These are phyloP conservation scores for Sporobolomyces pararoseus DNA, from an alignment of 768 basidiomycete genomes.

Conservation along the genomic window DNA sequence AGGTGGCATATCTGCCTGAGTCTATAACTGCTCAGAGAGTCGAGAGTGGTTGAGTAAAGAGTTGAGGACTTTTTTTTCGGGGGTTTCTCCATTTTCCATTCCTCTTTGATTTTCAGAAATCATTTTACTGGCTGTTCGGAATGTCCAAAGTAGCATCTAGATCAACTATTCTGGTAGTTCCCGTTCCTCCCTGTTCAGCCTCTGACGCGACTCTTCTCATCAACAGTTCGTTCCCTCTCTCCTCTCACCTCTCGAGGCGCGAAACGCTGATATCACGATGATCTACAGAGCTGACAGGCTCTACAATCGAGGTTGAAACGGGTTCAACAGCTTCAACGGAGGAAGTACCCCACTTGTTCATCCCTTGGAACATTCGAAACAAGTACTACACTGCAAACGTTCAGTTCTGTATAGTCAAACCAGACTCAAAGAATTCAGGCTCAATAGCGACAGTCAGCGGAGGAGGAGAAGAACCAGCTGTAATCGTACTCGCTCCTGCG, in stretches of 20 bases:
- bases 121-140: not conserved
- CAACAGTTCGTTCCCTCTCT: not conserved
- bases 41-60: not conserved
- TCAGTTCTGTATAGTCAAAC: not conserved
- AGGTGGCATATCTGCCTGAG: not conserved
- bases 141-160: not conserved
- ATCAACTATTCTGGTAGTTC: slow-evolving; percentile 2
- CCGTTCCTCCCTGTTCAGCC: not conserved
- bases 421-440: not conserved
- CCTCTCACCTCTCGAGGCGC: not conserved
- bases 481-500: slow-evolving; percentile 2
- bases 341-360: not conserved
- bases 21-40: not conserved
- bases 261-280: not conserved
- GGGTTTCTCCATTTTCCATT: not conserved
- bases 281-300: not conserved
- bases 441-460: too few species aligned
- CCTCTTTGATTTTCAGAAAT: not conserved
- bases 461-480: slow-evolving; percentile 18
- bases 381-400: slow-evolving; percentile 24
- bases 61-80: slow-evolving; percentile 1
- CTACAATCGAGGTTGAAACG: not conserved
- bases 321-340: not conserved
- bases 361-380: slow-evolving; percentile 16
- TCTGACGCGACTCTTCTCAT: not conserved